Evolutionary conservation across 2,329 filamentous ascomycete genomes (phyloP).

Genomic region (Stromatinia cepivora): DNA sequence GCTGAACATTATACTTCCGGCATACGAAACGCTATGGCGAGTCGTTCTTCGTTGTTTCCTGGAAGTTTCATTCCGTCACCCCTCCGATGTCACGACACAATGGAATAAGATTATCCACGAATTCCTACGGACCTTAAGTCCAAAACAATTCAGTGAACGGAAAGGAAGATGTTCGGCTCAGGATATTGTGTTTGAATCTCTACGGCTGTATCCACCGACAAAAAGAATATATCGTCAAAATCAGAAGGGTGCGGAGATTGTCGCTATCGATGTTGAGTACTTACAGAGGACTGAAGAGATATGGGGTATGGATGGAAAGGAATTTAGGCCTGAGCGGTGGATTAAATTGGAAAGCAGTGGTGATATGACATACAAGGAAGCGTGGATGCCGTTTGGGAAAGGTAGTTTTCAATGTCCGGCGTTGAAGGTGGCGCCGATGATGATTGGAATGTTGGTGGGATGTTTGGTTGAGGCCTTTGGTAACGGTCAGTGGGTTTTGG

Average conservation of each 20-base stretch:
- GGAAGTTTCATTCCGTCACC: constrained; percentile 11
- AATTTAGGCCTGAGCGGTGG: constrained; percentile 21
- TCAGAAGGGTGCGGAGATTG: background rate
- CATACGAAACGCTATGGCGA: constrained; percentile 27
- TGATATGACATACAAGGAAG: background rate
- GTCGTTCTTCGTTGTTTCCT: constrained; percentile 25
- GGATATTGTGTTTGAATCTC: constrained; percentile 16
- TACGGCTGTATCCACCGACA: constrained; percentile 22
- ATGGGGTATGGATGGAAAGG: constrained; percentile 3
- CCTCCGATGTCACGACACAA: background rate
- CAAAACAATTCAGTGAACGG: background rate
- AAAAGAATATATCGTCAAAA: constrained; percentile 19
- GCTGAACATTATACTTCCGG: constrained; percentile 25
- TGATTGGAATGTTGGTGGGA: constrained; percentile 22
- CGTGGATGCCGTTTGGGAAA: constrained; percentile 24
- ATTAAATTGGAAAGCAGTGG: background rate
- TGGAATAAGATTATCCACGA: background rate
- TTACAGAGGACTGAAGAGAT: constrained; percentile 12
- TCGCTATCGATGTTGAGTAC: constrained; percentile 18
- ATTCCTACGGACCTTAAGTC: background rate
- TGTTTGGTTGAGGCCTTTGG: constrained; percentile 6
- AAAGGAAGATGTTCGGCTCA: background rate
- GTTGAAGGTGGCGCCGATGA: constrained; percentile 15
- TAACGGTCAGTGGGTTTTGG: background rate
- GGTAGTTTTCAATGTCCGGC: constrained; percentile 15